A percentile compares a stretch with the other conserved stretches of the same genome.
phyloP scores from a whole-genome alignment of 345 rosid genomes.

The Populus pruinosa region DNA sequence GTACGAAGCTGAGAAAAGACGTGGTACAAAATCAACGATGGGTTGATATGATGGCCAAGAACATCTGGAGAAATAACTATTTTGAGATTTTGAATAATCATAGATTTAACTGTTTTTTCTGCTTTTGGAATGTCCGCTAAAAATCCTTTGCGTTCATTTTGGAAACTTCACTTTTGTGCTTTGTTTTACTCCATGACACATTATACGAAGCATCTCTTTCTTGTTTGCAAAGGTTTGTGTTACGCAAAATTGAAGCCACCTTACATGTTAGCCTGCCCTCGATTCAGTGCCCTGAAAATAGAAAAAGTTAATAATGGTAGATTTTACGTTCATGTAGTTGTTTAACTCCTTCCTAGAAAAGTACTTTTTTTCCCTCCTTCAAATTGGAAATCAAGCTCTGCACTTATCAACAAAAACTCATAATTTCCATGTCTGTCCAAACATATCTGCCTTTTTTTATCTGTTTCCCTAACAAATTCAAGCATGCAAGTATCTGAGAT shows the following conservation, averaged over 20 bases:
- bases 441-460: not conserved
- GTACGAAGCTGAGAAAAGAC: slow-evolving; percentile 19
- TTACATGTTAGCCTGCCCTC: not conserved
- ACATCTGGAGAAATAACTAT: not conserved
- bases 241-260: slow-evolving; percentile 20
- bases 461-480: not conserved
- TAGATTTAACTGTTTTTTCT: slow-evolving; percentile 3
- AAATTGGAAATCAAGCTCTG: not conserved
- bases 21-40: slow-evolving; percentile 5
- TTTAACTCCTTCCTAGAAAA: not conserved
- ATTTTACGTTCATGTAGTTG: not conserved
- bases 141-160: slow-evolving; percentile 6
- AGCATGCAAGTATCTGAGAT: not conserved
- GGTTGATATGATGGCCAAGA: not conserved
- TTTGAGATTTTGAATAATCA: slow-evolving; percentile 5
- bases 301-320: not conserved
- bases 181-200: slow-evolving; percentile 7
- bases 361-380: not conserved
- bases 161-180: slow-evolving; percentile 23
- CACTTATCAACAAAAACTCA: not conserved
- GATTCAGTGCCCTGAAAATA: not conserved
- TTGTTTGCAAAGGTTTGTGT: slow-evolving; percentile 15
- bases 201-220: slow-evolving; percentile 26
- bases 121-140: slow-evolving; percentile 10
- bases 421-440: not conserved